Evolutionary conservation across 129 eudicot species (phyloP).

Genomic region (Pittosporum tobira): DNA sequence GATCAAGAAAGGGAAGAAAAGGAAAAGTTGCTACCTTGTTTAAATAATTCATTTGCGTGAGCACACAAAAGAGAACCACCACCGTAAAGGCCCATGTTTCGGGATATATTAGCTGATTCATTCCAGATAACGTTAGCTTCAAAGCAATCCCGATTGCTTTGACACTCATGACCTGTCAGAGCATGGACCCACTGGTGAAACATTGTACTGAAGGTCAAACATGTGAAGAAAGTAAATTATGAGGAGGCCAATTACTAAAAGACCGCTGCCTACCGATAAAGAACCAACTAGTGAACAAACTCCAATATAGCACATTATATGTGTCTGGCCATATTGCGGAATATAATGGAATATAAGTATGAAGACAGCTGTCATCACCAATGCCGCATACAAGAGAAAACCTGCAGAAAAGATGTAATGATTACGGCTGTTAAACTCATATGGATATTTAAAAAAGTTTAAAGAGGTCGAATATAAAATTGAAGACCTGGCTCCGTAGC

Average conservation of each 20-base stretch:
- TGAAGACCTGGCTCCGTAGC: constrained; percentile 91
- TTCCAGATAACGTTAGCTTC: constrained; percentile 88
- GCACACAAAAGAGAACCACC: constrained; percentile 56
- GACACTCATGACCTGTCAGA: constrained; percentile 91
- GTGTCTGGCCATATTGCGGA: constrained; percentile 88
- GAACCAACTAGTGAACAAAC: constrained; percentile 91
- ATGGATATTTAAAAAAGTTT: not conserved
- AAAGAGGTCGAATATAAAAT: not conserved
- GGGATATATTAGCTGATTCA: constrained; percentile 78
- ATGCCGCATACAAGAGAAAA: constrained; percentile 66
- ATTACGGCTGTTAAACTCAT: constrained; percentile 6
- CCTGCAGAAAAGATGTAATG: constrained; percentile 57
- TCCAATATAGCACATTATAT: constrained; percentile 77
- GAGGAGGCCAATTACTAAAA: not conserved
- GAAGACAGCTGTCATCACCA: constrained; percentile 63
- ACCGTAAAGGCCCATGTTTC: constrained; percentile 84
- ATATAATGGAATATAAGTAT: constrained; percentile 57
- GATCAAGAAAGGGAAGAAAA: constrained; percentile 10
- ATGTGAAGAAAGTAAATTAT: constrained; percentile 6
- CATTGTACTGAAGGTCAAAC: not conserved
- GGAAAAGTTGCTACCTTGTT: constrained; percentile 52
- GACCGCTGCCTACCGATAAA: constrained; percentile 58
- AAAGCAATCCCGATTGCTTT: constrained; percentile 97
- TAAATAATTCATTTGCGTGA: constrained; percentile 90
- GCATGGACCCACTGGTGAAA: not conserved